Evolutionary conservation across 1,139 yeast species (phyloP), one percentile per base, ranked within the genome.

Genomic region (Zygosaccharomyces sapae): DNA sequence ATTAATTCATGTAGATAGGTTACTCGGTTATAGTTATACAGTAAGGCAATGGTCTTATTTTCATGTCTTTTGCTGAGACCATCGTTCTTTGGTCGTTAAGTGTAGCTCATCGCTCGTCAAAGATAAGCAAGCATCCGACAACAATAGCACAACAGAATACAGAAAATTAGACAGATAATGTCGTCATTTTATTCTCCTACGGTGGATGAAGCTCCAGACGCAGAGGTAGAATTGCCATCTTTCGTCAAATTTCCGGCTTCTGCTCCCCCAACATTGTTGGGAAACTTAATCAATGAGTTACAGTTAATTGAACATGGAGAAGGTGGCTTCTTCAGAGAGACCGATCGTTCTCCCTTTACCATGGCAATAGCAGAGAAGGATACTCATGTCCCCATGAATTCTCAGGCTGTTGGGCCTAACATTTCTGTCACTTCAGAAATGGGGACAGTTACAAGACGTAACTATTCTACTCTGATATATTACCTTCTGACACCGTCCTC

Each of bases 281-380:
- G 55, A 38, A 48, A 54, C 13, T 43, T 70, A 16, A 68, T 71
- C 33, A 49, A 58, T 7, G 59, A 62, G n/a, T 55, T 70, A 40
- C 50, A 59, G 5, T 55, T 73, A 13, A 54, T 62, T 3, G 65
- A 68, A 25, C 80, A 76, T 56, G 70, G 67, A 41, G 79, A 74
- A 57, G 79, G 79, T 43, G 80, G 80, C 0, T 76, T 70, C 55
- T 76, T 70, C 57, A 73, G 65, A 43, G 79, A 76, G 51, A 76
- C 80, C 0, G 79, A 75, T 50, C 67, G 78, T 47, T 70, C 77
- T 16, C 72, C 72, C 1, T 70, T 68, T 38, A 43, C 51, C 3
- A 64, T 73, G 68, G 63, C 62, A 8, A 65, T 66, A 33, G 73
- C 75, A 5, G 68, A 66, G 4, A 8, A 2, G 7, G 29, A 10